Conservation (phyloP, 345 rosid species). For the Limnanthes douglasii region DNA sequence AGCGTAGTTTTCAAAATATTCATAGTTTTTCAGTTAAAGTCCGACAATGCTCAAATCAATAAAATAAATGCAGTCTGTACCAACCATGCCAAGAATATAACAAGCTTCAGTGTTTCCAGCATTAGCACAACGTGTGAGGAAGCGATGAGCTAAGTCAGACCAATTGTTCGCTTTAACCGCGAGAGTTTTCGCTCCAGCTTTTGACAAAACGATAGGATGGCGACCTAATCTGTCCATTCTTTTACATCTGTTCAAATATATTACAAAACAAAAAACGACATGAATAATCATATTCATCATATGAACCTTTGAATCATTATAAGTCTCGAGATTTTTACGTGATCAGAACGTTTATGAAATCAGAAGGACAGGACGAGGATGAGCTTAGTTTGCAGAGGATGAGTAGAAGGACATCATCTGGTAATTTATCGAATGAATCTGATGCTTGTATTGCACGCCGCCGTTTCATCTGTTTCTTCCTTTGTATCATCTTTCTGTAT, state of each 20-base stretch:
- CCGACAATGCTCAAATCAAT: background rate
- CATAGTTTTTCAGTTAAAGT: background rate
- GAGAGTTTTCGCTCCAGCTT: constrained; percentile 25
- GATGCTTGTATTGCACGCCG: no score
- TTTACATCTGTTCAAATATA: constrained; percentile 59
- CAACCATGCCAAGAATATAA: constrained; percentile 58
- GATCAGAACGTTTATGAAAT: constrained; percentile 24
- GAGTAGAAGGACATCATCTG: constrained; percentile 36
- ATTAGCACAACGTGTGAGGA: constrained; percentile 30
- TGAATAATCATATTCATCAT: no score
- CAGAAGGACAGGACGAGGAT: constrained; percentile 38
- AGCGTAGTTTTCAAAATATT: no score
- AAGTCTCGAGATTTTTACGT: constrained; percentile 14
- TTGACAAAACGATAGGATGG: constrained; percentile 28
- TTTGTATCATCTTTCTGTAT: no score
- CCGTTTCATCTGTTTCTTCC: no score
- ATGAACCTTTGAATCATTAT: background rate
- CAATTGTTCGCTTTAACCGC: constrained; percentile 31
- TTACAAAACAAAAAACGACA: background rate
- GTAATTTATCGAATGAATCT: constrained; percentile 34
- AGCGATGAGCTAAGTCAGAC: constrained; percentile 43
- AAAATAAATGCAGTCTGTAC: background rate
- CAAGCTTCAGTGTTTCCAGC: constrained; percentile 49
- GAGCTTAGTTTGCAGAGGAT: constrained; percentile 38
- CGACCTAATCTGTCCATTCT: constrained; percentile 20